Evolutionary conservation across 2,329 filamentous ascomycete species (phyloP).

Genomic region (Trichoderma gracile): DNA sequence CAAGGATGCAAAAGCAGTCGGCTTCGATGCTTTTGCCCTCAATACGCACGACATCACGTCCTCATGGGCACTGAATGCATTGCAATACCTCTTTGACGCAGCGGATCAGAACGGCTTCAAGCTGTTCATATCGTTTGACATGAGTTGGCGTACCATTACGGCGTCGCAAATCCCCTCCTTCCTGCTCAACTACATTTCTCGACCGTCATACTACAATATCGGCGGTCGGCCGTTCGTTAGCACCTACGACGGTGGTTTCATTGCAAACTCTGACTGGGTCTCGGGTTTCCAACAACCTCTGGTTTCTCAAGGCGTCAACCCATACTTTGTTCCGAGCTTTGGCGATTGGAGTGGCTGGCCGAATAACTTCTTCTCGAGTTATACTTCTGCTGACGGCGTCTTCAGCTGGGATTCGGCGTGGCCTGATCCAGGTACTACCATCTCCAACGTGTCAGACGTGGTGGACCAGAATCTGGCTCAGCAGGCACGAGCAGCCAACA

Average conservation of each 20-base stretch:
- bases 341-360: slow-evolving; percentile 19
- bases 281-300: slow-evolving; percentile 13
- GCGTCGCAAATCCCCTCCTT: slow-evolving; percentile 12
- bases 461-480: slow-evolving; percentile 14
- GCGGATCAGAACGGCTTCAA: slow-evolving; percentile 17
- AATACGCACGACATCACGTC: slow-evolving; percentile 19
- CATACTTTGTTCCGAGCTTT: slow-evolving; percentile 12
- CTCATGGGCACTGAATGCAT: slow-evolving; percentile 6
- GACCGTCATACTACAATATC: slow-evolving; percentile 7
- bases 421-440: slow-evolving; percentile 4
- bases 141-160: slow-evolving; percentile 11
- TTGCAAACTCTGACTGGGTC: slow-evolving; percentile 6
- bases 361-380: slow-evolving; percentile 13
- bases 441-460: slow-evolving; percentile 4
- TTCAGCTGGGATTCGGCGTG: slow-evolving; percentile 21
- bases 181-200: slow-evolving; percentile 8
- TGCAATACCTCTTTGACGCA: slow-evolving; percentile 1
- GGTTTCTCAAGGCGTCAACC: neutral
- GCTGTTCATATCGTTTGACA: slow-evolving; percentile 17
- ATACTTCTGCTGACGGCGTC: neutral
- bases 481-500: slow-evolving; percentile 1
- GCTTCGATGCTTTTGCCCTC: slow-evolving; percentile 19
- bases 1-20: slow-evolving; percentile 5
- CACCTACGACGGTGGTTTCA: slow-evolving; percentile 14
- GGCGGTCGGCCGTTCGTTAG: slow-evolving; percentile 8